Percentiles rank a stretch among this genome's conserved stretches.
phyloP scores from a whole-genome alignment of 495 filamentous ascomycete genomes.

The Hyphodiscus hymeniophilus region DNA sequence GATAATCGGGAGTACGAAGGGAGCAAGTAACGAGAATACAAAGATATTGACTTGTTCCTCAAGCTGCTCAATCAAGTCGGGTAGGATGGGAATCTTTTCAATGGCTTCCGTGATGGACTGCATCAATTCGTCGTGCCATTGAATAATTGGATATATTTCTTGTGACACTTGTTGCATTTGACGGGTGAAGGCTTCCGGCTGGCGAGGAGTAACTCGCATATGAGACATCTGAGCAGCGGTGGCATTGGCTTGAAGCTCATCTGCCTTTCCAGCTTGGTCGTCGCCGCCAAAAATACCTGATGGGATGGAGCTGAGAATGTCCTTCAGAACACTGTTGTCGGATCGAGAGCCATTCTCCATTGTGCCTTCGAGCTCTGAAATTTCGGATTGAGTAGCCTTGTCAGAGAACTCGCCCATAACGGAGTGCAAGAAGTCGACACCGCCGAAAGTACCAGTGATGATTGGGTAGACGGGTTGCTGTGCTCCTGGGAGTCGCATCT shows the following conservation, averaged over 20 bases:
- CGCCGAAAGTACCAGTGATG: constrained; percentile 86
- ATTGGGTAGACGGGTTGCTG: constrained; percentile 60
- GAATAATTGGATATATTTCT: constrained; percentile 75
- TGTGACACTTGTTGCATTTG: constrained; percentile 58
- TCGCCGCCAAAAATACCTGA: constrained; percentile 63
- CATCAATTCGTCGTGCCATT: constrained; percentile 85
- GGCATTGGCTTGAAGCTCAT: constrained; percentile 60
- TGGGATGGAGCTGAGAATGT: constrained; percentile 71
- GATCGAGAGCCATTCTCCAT: constrained; percentile 49
- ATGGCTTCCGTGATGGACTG: constrained; percentile 66
- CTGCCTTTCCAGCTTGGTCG: constrained; percentile 56
- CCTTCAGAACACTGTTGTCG: constrained; percentile 59
- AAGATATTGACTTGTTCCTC: constrained; percentile 75
- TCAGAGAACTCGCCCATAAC: constrained; percentile 85
- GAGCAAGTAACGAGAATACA: constrained; percentile 78
- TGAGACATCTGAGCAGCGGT: constrained; percentile 58
- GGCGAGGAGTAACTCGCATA: constrained; percentile 55
- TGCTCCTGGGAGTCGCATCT: constrained; percentile 56
- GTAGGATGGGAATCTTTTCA: constrained; percentile 71
- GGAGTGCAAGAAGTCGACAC: constrained; percentile 89
- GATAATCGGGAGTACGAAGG: constrained; percentile 78
- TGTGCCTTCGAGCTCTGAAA: constrained; percentile 71
- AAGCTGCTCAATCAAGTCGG: constrained; percentile 69
- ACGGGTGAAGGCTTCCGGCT: constrained; percentile 66
- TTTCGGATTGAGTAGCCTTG: constrained; percentile 79